phyloP scores from a whole-genome alignment of 192 early-diverging fungal genomes.

The Backusella westeae region DNA sequence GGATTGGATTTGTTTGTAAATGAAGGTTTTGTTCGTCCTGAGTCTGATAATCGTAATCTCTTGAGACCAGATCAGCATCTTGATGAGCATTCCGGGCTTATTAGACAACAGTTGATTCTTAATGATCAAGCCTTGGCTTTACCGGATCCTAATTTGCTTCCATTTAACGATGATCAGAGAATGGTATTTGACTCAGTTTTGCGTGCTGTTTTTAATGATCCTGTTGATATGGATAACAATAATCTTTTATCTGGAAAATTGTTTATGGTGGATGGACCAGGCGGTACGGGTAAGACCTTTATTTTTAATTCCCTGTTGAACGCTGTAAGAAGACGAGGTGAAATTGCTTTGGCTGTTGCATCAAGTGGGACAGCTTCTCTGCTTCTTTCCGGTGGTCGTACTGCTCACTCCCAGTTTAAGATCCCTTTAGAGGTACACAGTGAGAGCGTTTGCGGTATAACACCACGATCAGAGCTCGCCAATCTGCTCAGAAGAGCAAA shows the following conservation, averaged over 20 bases:
- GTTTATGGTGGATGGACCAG: conserved; percentile 27
- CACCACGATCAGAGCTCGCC: background rate
- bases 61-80: background rate
- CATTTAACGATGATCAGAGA: background rate
- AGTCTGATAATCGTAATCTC: background rate
- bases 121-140: background rate
- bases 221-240: too few species aligned
- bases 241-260: too few species aligned
- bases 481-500: conserved; percentile 13
- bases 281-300: conserved; percentile 28
- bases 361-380: conserved; percentile 34
- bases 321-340: background rate
- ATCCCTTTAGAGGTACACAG: conserved; percentile 19
- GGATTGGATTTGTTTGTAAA: background rate
- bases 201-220: background rate
- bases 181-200: background rate
- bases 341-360: conserved; percentile 32
- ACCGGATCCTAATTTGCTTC: background rate
- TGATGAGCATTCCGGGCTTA: background rate
- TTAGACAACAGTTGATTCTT: background rate
- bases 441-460: background rate
- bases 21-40: background rate
- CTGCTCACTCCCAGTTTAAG: conserved; percentile 34
- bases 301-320: conserved; percentile 21
- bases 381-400: conserved; percentile 26